These are phyloP conservation scores for Diaporthe ilicicola DNA, from an alignment of 2,329 filamentous ascomycete species.

Conservation along the genomic window DNA sequence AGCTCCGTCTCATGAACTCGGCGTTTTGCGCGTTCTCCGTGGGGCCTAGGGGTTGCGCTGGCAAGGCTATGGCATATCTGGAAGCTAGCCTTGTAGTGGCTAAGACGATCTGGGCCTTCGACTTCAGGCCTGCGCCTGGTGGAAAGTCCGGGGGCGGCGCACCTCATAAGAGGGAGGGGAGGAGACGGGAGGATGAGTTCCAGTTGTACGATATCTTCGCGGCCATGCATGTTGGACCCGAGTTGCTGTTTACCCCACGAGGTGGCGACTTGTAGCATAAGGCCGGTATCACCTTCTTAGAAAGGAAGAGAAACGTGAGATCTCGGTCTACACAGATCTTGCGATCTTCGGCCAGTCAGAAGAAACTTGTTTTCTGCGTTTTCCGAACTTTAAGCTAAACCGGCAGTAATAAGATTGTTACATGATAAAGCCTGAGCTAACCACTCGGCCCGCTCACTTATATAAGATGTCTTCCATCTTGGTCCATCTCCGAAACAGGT, in stretches of 20 bases:
- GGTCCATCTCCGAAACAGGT: constrained; percentile 20
- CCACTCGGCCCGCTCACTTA: background rate
- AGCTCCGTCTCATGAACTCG: constrained; percentile 38
- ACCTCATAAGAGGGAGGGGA: background rate
- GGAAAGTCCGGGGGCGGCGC: background rate
- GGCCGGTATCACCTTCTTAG: too few relatives aligned
- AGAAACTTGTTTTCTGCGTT: background rate
- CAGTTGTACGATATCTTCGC: constrained; percentile 17
- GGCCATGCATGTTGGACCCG: constrained; percentile 8
- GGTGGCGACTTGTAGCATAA: too few relatives aligned
- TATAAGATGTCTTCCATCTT: constrained; percentile 4
- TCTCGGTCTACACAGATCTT: too few relatives aligned
- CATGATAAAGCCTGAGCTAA: background rate
- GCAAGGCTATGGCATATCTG: constrained; percentile 40
- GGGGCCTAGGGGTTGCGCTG: constrained; percentile 46
- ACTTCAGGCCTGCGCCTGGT: constrained; percentile 22
- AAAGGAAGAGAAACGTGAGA: too few relatives aligned
- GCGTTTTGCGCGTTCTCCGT: constrained; percentile 45
- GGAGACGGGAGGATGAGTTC: constrained; percentile 1
- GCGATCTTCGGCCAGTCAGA: rapidly evolving
- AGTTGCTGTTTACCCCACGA: constrained; percentile 10
- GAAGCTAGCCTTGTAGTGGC: constrained; percentile 36
- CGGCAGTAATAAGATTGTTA: background rate
- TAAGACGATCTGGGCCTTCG: constrained; percentile 34
- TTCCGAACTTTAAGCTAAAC: background rate